Evolutionary conservation across 139 green algal genomes (phyloP), one percentile per base, ranked within the genome.

Genomic region (Chlamydomonas asymmetrica): DNA sequence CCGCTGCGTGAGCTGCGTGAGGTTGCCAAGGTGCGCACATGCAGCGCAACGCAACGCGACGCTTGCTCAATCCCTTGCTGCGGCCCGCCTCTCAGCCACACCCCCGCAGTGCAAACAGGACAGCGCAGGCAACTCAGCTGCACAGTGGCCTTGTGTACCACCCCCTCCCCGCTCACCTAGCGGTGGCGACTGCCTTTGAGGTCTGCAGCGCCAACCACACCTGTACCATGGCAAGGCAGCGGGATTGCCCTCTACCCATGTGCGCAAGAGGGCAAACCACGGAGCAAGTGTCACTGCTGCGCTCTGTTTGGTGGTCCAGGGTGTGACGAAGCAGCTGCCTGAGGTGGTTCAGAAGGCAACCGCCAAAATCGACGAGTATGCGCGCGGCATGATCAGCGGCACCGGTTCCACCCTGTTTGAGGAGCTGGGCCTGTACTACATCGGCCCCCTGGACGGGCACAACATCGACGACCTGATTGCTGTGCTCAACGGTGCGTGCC

Each of bases 341-440:
- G 87, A 91, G 41, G 84, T 90, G 32, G 88, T 97, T 50, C 90
- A 96, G 79, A 80, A 78, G 73, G 89, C 96, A 2, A 98, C 95
- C 32, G 89, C 92, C 32, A 99, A 99, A 87, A 97, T 99, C 65
- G 97, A 99, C 68, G 97, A 99, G 90, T 99, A 99, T 78, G 96
- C 97, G 23, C 93, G 97, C 43, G 96, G 96, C 56, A 98, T 99
- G 94, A 98, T 99, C 75, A 92, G 78, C 64, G 97, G 97, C 63
- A 92, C 85, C 31, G 92, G 93, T 29, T 94, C 87, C 18, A 99
- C 96, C 0, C 82, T 99, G 34, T 99, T 99, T 84, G 97, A 99
- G 87, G 97, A 99, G 88, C 91, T 99, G 66, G 97, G 97, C 13
- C 87, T 99, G 64, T 99, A 99, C 86, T 99, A 99, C 87, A 99